Evolutionary conservation across 495 filamentous ascomycete genomes (phyloP).

Genomic region (Talaromyces liani): DNA sequence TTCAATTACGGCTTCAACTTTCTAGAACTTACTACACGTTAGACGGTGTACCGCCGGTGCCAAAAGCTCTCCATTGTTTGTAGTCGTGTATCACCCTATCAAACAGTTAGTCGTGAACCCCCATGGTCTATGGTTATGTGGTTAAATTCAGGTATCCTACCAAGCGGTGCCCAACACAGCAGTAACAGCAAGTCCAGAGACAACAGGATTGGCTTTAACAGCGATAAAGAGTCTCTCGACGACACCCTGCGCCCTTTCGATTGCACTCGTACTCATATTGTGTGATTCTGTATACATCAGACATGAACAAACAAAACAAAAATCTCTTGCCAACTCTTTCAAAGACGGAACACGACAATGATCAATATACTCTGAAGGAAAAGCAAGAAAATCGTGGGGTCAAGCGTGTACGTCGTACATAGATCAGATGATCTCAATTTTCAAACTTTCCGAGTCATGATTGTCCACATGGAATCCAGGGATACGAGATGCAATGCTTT

Average conservation of each 20-base stretch:
- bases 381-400: not conserved
- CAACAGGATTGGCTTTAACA: not conserved
- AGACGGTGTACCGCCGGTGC: conserved; percentile 6
- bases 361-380: no score
- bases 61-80: conserved; percentile 5
- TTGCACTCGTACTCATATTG: not conserved
- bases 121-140: no score
- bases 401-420: not conserved
- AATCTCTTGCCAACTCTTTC: not conserved
- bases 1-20: not conserved
- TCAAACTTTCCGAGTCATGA: not conserved
- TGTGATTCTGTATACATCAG: not conserved
- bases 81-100: conserved; percentile 6
- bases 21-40: not conserved
- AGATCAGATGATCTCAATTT: not conserved
- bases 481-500: not conserved
- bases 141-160: not conserved
- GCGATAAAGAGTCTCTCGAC: not conserved
- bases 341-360: no score
- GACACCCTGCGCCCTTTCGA: not conserved
- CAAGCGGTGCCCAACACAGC: not conserved
- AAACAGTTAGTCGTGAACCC: not conserved
- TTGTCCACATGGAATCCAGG: not conserved
- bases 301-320: not conserved
- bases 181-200: not conserved